These are phyloP conservation scores for Calonectria honghensis DNA, from an alignment of 2,329 filamentous ascomycete genomes.

Conservation along the genomic window DNA sequence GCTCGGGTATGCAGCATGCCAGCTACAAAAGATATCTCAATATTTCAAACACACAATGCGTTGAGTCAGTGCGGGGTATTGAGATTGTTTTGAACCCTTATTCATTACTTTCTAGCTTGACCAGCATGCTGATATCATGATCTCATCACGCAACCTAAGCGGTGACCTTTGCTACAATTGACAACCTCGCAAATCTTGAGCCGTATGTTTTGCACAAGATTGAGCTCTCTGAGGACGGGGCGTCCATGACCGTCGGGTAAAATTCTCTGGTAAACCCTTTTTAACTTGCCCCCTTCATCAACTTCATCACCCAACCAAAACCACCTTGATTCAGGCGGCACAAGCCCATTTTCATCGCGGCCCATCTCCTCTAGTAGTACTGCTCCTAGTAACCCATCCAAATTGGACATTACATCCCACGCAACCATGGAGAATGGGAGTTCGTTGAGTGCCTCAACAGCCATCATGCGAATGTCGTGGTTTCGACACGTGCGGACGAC, in stretches of 20 bases:
- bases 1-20: background rate
- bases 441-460: conserved; percentile 4
- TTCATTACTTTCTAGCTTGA: background rate
- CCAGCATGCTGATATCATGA: background rate
- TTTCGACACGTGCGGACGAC: conserved; percentile 12
- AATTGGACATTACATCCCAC: conserved; percentile 13
- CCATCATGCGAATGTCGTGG: conserved; percentile 19
- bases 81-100: background rate
- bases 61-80: background rate
- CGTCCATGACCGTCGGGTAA: background rate
- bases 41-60: background rate
- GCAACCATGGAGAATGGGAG: conserved; percentile 11
- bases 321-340: conserved; percentile 12
- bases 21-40: background rate
- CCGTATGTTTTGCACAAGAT: background rate
- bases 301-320: conserved; percentile 10
- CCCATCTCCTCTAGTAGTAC: conserved; percentile 10
- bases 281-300: background rate
- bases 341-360: background rate
- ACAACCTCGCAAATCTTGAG: conserved; percentile 7
- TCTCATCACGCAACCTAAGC: background rate
- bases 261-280: conserved; percentile 1
- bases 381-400: conserved; percentile 15
- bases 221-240: background rate
- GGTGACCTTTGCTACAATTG: background rate